Conservation (phyloP, 2,329 filamentous ascomycete species). For the Mycosphaerella arachidis region DNA sequence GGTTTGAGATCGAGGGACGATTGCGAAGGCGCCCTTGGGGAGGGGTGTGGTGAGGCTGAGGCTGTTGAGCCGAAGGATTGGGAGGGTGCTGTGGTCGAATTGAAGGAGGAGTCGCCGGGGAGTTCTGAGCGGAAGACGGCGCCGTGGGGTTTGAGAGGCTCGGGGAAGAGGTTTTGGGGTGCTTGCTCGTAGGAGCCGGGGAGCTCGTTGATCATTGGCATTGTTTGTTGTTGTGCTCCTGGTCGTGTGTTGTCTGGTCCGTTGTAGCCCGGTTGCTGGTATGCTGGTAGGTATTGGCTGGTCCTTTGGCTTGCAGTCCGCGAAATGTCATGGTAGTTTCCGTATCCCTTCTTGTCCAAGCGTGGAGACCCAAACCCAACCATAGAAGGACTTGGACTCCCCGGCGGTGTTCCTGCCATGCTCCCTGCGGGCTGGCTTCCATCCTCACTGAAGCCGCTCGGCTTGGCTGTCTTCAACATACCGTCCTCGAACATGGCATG, state of each 20-base stretch:
- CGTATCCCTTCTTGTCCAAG: conserved; percentile 27
- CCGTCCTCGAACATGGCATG: conserved; percentile 65
- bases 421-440: conserved; percentile 4
- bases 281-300: conserved; percentile 24
- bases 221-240: conserved; percentile 10
- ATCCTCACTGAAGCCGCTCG: conserved; percentile 35
- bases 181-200: conserved; percentile 38
- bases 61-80: background rate
- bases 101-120: conserved; percentile 23
- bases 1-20: conserved; percentile 3
- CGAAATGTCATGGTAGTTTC: conserved; percentile 28
- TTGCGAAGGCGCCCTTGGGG: conserved; percentile 12
- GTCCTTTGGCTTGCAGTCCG: conserved; percentile 13
- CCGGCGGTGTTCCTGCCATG: conserved; percentile 14
- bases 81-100: background rate
- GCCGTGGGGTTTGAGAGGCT: conserved; percentile 19
- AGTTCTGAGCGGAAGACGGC: conserved; percentile 28
- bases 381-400: conserved; percentile 17
- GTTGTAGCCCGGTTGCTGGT: conserved; percentile 26
- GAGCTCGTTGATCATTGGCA: conserved; percentile 37
- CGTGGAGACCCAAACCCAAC: conserved; percentile 12
- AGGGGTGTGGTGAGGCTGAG: conserved; percentile 17
- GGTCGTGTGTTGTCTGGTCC: conserved; percentile 22
- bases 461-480: conserved; percentile 56
- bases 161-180: conserved; percentile 21